Percentiles rank a stretch among this genome's conserved stretches.
These are phyloP conservation scores for Oryza rufipogon DNA, from an alignment of 176 grass and related monocot genomes.

Conservation along the genomic window DNA sequence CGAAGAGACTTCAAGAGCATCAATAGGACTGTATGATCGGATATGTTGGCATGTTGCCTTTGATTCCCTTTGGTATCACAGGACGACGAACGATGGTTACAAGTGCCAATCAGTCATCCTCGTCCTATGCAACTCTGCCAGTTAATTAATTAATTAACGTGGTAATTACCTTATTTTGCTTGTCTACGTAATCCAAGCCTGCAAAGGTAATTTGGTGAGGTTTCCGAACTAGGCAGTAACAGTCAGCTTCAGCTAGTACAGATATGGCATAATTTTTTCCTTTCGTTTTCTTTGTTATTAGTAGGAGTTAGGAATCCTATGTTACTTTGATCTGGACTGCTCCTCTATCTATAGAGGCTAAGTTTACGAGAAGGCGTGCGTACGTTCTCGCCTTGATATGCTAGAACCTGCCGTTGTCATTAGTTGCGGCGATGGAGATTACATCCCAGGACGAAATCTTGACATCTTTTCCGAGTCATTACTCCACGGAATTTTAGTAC, in stretches of 20 bases:
- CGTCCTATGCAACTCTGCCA: not conserved
- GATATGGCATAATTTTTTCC: not conserved
- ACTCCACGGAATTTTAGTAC: not conserved
- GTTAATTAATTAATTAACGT: not conserved
- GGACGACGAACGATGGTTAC: not conserved
- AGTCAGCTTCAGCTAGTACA: not conserved
- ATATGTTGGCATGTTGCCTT: not conserved
- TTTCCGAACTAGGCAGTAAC: not conserved
- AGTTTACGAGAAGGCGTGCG: slow-evolving; percentile 2
- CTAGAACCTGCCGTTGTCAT: not conserved
- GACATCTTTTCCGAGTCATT: not conserved
- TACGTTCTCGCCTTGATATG: not conserved
- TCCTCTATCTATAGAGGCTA: not conserved
- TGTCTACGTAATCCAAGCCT: not conserved
- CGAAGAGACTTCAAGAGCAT: not conserved
- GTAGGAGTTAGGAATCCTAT: not conserved
- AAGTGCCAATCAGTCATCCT: not conserved
- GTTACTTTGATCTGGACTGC: not conserved
- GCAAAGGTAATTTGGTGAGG: not conserved
- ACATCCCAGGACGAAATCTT: not conserved
- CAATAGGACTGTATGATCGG: not conserved
- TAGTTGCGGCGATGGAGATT: not conserved
- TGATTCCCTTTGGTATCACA: not conserved
- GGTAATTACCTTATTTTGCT: not conserved
- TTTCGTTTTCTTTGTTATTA: not conserved